Percentiles rank a stretch among this genome's conserved stretches.
Conservation (phyloP, 1,284 basidiomycete genomes). For the Ustilago sp. region DNA sequence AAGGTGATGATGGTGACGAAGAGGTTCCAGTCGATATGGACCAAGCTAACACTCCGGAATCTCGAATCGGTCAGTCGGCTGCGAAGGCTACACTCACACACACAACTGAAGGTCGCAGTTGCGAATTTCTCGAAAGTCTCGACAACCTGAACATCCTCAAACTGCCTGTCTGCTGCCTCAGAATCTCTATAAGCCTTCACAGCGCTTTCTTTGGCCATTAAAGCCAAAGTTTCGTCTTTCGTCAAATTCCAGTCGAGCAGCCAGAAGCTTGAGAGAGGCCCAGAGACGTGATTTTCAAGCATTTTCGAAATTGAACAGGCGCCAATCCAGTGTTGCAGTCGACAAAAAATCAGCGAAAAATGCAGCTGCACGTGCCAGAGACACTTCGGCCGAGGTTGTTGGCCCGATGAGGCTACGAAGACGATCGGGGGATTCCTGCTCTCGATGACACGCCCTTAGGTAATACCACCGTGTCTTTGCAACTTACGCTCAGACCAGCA, state of each 20-base stretch:
- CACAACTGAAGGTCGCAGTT: neutral
- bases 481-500: constrained; percentile 32
- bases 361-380: too few relatives aligned
- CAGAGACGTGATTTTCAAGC: neutral
- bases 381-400: neutral
- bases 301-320: neutral
- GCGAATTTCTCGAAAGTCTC: constrained; percentile 14
- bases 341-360: too few relatives aligned
- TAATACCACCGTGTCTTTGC: constrained; percentile 8
- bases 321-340: neutral
- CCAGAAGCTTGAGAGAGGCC: neutral
- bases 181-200: constrained; percentile 14
- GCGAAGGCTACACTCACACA: constrained; percentile 4
- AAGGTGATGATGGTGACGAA: constrained; percentile 34
- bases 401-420: too few relatives aligned
- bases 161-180: constrained; percentile 27
- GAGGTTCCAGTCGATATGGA: constrained; percentile 19
- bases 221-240: constrained; percentile 7
- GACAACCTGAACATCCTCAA: neutral
- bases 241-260: neutral
- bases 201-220: constrained; percentile 9
- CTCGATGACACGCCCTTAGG: constrained; percentile 20
- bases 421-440: neutral
- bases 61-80: constrained; percentile 11
- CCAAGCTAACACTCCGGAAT: constrained; percentile 6